Evolutionary conservation across 208 protist genomes (phyloP).

Genomic region (Leishmania braziliensis): DNA sequence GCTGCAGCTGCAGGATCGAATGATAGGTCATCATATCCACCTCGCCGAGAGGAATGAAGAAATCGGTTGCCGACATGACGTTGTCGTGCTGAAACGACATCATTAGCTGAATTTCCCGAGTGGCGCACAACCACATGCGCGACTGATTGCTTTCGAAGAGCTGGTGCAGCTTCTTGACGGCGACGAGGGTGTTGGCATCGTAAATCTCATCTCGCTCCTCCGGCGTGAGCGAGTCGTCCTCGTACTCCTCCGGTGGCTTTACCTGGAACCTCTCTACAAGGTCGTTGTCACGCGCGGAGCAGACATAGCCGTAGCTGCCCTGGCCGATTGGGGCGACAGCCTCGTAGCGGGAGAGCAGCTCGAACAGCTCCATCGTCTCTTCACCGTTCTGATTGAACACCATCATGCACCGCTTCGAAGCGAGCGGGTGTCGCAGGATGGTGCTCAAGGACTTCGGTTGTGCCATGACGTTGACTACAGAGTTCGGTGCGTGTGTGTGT

Average conservation of each 20-base stretch:
- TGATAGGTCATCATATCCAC: slow-evolving; percentile 74
- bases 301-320: slow-evolving; percentile 83
- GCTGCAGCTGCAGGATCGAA: slow-evolving; percentile 51
- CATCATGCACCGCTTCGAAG: slow-evolving; percentile 78
- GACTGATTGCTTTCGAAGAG: slow-evolving; percentile 81
- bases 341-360: slow-evolving; percentile 80
- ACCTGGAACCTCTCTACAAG: slow-evolving; percentile 56
- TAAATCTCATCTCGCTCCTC: slow-evolving; percentile 69
- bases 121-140: slow-evolving; percentile 86
- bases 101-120: slow-evolving; percentile 86
- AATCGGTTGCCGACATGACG: slow-evolving; percentile 76
- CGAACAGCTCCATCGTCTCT: slow-evolving; percentile 70
- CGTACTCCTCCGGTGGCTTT: slow-evolving; percentile 51
- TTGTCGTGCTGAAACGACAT: slow-evolving; percentile 84
- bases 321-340: slow-evolving; percentile 62
- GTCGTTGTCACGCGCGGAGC: slow-evolving; percentile 72
- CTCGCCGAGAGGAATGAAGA: slow-evolving; percentile 84
- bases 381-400: slow-evolving; percentile 50
- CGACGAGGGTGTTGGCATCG: slow-evolving; percentile 65
- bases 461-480: slow-evolving; percentile 10
- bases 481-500: no score
- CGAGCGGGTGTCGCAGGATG: slow-evolving; percentile 70
- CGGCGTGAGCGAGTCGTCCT: slow-evolving; percentile 30
- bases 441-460: slow-evolving; percentile 29
- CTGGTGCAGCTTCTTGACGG: slow-evolving; percentile 76